Conservation (phyloP, 2,329 filamentous ascomycete genomes). For the Pleoardoris graminearum region DNA sequence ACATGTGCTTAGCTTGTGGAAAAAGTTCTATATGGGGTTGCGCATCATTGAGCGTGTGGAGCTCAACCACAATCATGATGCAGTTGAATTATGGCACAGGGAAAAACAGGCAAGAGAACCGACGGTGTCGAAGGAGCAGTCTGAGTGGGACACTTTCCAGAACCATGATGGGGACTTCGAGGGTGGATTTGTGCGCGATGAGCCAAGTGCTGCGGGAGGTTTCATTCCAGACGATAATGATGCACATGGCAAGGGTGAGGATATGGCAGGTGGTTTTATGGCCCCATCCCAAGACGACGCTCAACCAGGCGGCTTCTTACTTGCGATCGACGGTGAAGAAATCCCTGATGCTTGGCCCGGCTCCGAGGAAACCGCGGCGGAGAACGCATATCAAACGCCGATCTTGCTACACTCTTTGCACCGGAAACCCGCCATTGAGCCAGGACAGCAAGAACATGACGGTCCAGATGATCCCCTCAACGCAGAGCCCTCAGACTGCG, state of each 20-base stretch:
- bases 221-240: constrained; percentile 19
- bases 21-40: constrained; percentile 83
- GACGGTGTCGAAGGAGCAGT: constrained; percentile 15
- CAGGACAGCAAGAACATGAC: constrained; percentile 1
- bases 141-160: constrained; percentile 41
- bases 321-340: constrained; percentile 42
- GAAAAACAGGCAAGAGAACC: constrained; percentile 69
- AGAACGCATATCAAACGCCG: constrained; percentile 31
- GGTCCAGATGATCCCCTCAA: no score
- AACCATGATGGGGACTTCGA: constrained; percentile 39
- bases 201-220: constrained; percentile 19
- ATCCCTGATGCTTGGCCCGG: constrained; percentile 9
- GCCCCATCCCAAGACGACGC: constrained; percentile 43
- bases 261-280: constrained; percentile 42
- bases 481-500: constrained; percentile 49
- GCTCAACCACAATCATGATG: constrained; percentile 38
- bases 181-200: constrained; percentile 48
- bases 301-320: constrained; percentile 25
- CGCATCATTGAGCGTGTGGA: constrained; percentile 63
- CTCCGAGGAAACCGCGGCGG: constrained; percentile 9
- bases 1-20: constrained; percentile 74
- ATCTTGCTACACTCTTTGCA: constrained; percentile 43
- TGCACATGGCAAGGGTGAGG: constrained; percentile 37
- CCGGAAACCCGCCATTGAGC: constrained; percentile 18
- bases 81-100: neutral